A percentile compares a stretch with the other conserved stretches of the same genome.
These are phyloP conservation scores for Penicillium sp. DNA, from an alignment of 2,329 filamentous ascomycete genomes.

Conservation along the genomic window DNA sequence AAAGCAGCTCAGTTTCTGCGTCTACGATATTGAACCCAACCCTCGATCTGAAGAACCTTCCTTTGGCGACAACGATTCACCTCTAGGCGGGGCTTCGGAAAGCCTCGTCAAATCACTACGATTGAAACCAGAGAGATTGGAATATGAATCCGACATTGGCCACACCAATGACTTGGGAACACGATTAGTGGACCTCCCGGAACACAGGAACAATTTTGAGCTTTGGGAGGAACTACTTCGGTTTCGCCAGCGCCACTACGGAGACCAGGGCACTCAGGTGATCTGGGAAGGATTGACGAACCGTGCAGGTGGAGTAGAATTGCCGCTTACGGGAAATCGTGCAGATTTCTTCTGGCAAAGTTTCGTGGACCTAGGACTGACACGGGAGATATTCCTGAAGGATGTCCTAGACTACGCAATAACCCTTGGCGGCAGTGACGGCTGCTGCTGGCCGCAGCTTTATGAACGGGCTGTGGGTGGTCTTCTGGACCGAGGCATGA, in stretches of 20 bases:
- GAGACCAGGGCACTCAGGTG: slow-evolving; percentile 41
- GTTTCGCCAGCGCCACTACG: slow-evolving; percentile 45
- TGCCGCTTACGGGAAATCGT: slow-evolving; percentile 37
- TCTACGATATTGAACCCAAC: slow-evolving; percentile 31
- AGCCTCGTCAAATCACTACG: slow-evolving; percentile 15
- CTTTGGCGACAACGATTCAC: neutral
- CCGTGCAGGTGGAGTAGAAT: slow-evolving; percentile 29
- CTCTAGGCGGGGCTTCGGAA: neutral
- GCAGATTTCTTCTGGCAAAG: slow-evolving; percentile 46
- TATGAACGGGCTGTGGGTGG: slow-evolving; percentile 40
- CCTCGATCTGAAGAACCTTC: neutral
- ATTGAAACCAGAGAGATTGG: slow-evolving; percentile 36
- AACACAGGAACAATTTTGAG: slow-evolving; percentile 36
- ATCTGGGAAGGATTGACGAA: slow-evolving; percentile 43
- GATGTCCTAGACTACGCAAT: slow-evolving; percentile 40
- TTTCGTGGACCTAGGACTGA: slow-evolving; percentile 39
- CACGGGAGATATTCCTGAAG: slow-evolving; percentile 32
- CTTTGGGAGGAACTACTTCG: slow-evolving; percentile 48
- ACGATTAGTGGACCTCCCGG: slow-evolving; percentile 40
- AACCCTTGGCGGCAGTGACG: slow-evolving; percentile 40
- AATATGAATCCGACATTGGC: slow-evolving; percentile 45
- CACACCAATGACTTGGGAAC: slow-evolving; percentile 35
- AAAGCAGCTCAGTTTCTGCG: slow-evolving; percentile 20
- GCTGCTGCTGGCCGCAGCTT: slow-evolving; percentile 39
- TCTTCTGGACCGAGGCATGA: slow-evolving; percentile 31